Conservation (phyloP, 495 filamentous ascomycete species). For the Penicillium verhagenii region DNA sequence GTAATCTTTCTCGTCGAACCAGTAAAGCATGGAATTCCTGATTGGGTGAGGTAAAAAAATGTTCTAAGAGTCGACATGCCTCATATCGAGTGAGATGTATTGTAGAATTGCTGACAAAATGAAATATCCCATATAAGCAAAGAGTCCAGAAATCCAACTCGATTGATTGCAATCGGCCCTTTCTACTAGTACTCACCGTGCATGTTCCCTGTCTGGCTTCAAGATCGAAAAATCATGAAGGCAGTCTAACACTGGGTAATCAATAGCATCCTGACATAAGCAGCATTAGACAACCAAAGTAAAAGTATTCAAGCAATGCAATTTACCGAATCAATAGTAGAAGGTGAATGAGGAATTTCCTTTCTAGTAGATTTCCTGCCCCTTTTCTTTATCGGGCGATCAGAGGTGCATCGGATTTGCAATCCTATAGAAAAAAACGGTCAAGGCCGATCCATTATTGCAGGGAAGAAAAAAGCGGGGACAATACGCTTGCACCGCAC, state of each 20-base stretch:
- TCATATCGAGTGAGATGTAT: constrained; percentile 6
- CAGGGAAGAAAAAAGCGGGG: constrained; percentile 1
- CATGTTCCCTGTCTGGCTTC: constrained; percentile 4
- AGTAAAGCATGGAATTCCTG: constrained; percentile 8
- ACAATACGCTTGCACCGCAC: constrained; percentile 7
- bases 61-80: constrained; percentile 6
- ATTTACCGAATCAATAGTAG: not conserved
- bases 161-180: too few relatives aligned
- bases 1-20: constrained; percentile 3
- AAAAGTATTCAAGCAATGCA: not conserved
- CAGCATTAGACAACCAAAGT: not conserved
- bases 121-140: not conserved
- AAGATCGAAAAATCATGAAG: constrained; percentile 6
- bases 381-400: constrained; percentile 9
- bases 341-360: not conserved
- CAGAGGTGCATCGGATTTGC: constrained; percentile 5
- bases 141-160: not conserved
- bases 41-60: constrained; percentile 7
- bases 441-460: not conserved
- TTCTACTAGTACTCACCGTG: not conserved
- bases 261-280: not conserved
- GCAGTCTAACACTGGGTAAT: constrained; percentile 7
- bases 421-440: constrained; percentile 1
- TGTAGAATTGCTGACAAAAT: not conserved
- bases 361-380: constrained; percentile 5